Evolutionary conservation across 306 rosid species (phyloP), one percentile per base, ranked within the genome.

Genomic region (Sindora glabra): DNA sequence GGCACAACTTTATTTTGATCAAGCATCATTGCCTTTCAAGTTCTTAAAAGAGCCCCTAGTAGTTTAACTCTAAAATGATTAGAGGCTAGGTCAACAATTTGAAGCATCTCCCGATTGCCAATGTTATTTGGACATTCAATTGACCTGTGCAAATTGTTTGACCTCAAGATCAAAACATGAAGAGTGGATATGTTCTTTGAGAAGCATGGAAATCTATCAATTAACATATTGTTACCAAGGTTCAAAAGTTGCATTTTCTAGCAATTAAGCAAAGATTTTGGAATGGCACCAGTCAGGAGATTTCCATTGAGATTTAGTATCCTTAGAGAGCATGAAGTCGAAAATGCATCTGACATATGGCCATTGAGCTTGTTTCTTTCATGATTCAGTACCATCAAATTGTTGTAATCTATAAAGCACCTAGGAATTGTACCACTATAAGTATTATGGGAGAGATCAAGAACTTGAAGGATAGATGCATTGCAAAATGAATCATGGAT

Each of bases 41-140:
- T 33, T 10, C 0, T 29, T 29, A 73, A 8, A 53, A 5, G 13
- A 21, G 0, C 13, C 17, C 22, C 10, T 10, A 42, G 64, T 21
- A 74, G 3, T 14, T 24, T 3, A 6, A 67, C 77, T 19, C 1
- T 32, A 12, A 74, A 69, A 40, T 33, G 41, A 62, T 69, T 78
- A 12, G 5, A 46, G 29, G 70, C 70, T 0, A 78, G 0, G 10
- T 78, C 70, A 6, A 69, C 0, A 21, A 73, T 73, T 32, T 64
- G 70, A 25, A 73, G 70, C 8, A 0, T 45, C 10, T 1, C 0
- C 81, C 77, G 61, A 16, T 25, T 22, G 8, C 32, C 64, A 45
- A 0, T 37, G 16, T 1, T 0, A 2, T 37, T 25, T 4, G 14
- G 13, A 33, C 77, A 76, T 40, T 4, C 66, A 60, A 70, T 5